phyloP scores from a whole-genome alignment of 768 basidiomycete genomes.

The Leccinum disarticulatum region DNA sequence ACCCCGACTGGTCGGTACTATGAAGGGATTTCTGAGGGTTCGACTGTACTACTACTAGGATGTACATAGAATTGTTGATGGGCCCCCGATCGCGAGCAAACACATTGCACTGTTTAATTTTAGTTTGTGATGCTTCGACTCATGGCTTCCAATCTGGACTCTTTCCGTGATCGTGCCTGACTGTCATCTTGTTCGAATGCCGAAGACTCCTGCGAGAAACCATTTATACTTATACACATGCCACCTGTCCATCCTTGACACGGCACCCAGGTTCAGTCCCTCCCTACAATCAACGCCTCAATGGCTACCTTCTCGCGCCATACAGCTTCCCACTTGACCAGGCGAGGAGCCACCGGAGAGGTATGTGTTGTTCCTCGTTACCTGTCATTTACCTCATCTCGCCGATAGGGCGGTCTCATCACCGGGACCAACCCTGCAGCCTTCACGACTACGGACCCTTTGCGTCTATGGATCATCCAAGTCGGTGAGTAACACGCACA shows the following conservation, averaged over 20 bases:
- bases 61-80: too few relatives aligned
- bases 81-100: too few relatives aligned
- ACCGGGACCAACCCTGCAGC: slow-evolving; percentile 70
- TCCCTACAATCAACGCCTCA: background rate
- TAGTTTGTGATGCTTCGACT: too few relatives aligned
- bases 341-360: slow-evolving; percentile 26
- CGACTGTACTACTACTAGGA: too few relatives aligned
- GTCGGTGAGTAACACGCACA: slow-evolving; percentile 48
- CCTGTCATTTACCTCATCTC: background rate
- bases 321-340: slow-evolving; percentile 24
- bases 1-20: too few relatives aligned
- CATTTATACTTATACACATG: background rate
- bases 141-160: too few relatives aligned
- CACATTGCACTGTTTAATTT: too few relatives aligned
- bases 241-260: background rate
- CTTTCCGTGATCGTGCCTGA: background rate
- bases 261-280: background rate
- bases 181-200: too few relatives aligned
- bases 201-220: too few relatives aligned
- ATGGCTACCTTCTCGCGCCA: slow-evolving; percentile 48
- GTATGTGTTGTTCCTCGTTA: slow-evolving; percentile 4
- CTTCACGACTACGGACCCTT: slow-evolving; percentile 65
- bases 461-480: slow-evolving; percentile 79
- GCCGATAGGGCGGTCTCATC: slow-evolving; percentile 65
- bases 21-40: too few relatives aligned